Evolutionary conservation across 106 monocot species (phyloP), one percentile per base, ranked within the genome.

Genomic region (Amphibolis antarctica): DNA sequence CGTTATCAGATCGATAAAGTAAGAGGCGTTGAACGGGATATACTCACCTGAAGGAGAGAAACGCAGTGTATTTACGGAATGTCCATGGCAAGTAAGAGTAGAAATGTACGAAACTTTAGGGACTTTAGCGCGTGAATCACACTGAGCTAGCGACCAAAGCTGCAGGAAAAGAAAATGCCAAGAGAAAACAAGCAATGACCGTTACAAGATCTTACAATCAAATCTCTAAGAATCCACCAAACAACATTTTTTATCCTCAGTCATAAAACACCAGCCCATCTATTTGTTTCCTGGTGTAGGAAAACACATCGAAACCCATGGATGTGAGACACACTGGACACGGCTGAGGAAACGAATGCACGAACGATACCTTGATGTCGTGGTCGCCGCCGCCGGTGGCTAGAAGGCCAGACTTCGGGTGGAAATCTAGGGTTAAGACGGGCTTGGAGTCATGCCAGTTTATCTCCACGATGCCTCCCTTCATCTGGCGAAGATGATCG

Each of bases 401-500:
- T 27, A 96, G 86, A 69, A 76, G 28, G 21, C 96, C 80, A 0
- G 82, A 66, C 9, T 30, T 62, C 26, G 86, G 68, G 65, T 96
- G 96, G 78, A 90, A 96, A 82, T 96, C 96, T 70, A 96, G 80
- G 78, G 84, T 80, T 60, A 90, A 82, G 47, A 96, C 86, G 3
- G 96, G 90, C 70, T 80, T 79, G 18, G 69, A 64, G 57, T 96
- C 96, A 65, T 96, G 96, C 96, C 96, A 96, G 63, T 82, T 85
- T 77, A 96, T 84, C 80, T 96, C 86, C 15, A 96, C 65, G 26
- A 86, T 84, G 42, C 94, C 94, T 67, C 89, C 94, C 56, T 58
- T 86, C 94, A 96, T 96, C 7, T 36, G 7, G 36, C 13, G 3
- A 18, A 50, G 12, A 28, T 12, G n/a, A 59, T 28, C 44, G 21